Base-by-base conservation (phyloP, 2,329 filamentous ascomycete genomes). In the Elsinoe batatas region DNA sequence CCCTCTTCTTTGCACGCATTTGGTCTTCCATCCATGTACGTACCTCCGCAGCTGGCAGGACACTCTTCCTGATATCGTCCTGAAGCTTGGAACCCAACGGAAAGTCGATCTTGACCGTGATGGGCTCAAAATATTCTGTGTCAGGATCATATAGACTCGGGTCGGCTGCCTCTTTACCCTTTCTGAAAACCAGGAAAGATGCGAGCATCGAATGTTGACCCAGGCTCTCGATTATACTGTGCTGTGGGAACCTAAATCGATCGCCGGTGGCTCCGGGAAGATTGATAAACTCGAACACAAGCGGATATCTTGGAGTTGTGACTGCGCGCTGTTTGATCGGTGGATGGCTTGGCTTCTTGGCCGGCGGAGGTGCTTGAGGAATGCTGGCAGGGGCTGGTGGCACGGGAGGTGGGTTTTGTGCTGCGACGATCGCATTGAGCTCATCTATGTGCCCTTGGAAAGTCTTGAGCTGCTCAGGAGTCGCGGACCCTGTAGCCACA, bases 391-490 rank as follows among this genome's bases (percentile, higher is more conserved):
- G 54, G 26, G 58, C 50, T 12, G 58, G 56, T 44, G 56, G 60
- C 33, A 32, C 36, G 18, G 60, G 56, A 26, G 49, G 30, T 22
- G 43, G 59, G 59, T 73, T 74, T 58, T 74, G 69, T 53, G 67
- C 68, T 42, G 70, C 67, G 15, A 77, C 65, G 46, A 74, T 70
- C n/a, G 64, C 65, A 1, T 85, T 90, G 56, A 93, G 79, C 65
- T 89, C 83, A 63, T 90, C 85, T 59, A 93, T 93, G 40, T 93
- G 87, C 49, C 77, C 78, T 66, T 93, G 88, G 62, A 93, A 93
- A 59, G 83, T 80, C 46, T 82, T 81, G 11, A 93, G 72, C 66
- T 93, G 86, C 12, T 82, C 79, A 36, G 81, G 79, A 11, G 80
- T 82, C 0, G 88, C 88, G 61, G 84, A 79, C 1, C 87, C 87